phyloP scores from a whole-genome alignment of 768 basidiomycete genomes.

The Agaricus subrufescens region DNA sequence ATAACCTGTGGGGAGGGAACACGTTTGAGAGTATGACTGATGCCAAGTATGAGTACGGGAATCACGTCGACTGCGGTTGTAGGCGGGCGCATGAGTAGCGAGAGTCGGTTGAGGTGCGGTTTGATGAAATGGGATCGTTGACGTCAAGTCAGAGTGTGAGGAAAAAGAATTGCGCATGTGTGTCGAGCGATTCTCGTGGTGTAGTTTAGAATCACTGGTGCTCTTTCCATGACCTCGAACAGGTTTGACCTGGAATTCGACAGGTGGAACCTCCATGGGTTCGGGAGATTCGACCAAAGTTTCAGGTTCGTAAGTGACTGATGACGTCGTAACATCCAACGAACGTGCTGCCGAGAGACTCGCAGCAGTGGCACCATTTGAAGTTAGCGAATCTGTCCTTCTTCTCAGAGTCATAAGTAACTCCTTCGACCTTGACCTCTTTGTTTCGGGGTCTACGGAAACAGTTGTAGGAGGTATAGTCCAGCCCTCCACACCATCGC shows the following conservation, averaged over 20 bases:
- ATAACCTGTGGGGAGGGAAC: neutral
- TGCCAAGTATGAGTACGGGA: neutral
- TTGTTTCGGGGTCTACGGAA: constrained; percentile 6
- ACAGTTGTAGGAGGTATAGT: neutral
- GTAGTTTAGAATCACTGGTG: neutral
- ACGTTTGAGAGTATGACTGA: neutral
- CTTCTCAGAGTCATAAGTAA: constrained; percentile 9
- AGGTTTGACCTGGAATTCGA: neutral
- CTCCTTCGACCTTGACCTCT: constrained; percentile 9
- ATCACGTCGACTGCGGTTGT: neutral
- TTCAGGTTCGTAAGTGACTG: neutral
- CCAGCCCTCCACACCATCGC: constrained; percentile 5
- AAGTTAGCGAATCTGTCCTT: constrained; percentile 5
- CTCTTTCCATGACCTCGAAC: neutral
- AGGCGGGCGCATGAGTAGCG: neutral
- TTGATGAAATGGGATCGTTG: neutral
- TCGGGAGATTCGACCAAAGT: constrained; percentile 9
- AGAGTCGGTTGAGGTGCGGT: neutral
- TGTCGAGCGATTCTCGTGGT: neutral
- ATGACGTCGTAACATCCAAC: neutral
- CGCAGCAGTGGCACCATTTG: neutral
- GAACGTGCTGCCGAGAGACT: neutral
- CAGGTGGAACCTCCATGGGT: neutral
- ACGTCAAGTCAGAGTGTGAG: neutral
- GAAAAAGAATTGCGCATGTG: neutral